Evolutionary conservation across 805 yeast genomes (phyloP).

Genomic region (Osmozyma mogii): DNA sequence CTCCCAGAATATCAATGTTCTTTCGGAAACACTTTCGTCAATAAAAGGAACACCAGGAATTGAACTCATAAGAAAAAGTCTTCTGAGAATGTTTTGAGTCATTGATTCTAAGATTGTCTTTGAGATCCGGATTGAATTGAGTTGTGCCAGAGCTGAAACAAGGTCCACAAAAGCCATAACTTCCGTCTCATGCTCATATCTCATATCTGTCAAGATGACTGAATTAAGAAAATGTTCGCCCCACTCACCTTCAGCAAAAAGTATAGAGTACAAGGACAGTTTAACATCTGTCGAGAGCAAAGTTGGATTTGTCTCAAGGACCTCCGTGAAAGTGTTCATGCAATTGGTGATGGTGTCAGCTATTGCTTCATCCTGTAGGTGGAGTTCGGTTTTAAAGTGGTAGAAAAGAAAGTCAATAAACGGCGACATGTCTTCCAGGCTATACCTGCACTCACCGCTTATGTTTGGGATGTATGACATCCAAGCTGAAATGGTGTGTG

Average conservation of each 20-base stretch:
- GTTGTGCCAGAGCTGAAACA: slow-evolving; percentile 38
- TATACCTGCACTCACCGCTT: slow-evolving; percentile 25
- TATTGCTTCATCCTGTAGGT: slow-evolving; percentile 1
- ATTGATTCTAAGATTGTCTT: slow-evolving; percentile 27
- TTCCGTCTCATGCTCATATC: slow-evolving; percentile 24
- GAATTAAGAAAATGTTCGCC: slow-evolving; percentile 31
- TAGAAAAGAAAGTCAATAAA: slow-evolving; percentile 13
- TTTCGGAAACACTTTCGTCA: slow-evolving; percentile 48
- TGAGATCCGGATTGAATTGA: slow-evolving; percentile 38
- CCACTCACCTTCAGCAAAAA: slow-evolving; percentile 38
- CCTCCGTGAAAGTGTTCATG: slow-evolving; percentile 29
- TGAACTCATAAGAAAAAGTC: too few relatives aligned
- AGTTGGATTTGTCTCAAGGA: slow-evolving; percentile 38
- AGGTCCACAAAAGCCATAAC: slow-evolving; percentile 38
- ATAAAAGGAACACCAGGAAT: slow-evolving; percentile 49
- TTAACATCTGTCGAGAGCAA: slow-evolving; percentile 28
- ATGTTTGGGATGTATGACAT: slow-evolving; percentile 27
- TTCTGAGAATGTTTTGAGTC: slow-evolving; percentile 33
- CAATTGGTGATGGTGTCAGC: slow-evolving; percentile 19
- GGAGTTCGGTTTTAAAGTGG: slow-evolving; percentile 4
- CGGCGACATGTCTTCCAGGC: slow-evolving; percentile 8
- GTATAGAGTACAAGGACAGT: slow-evolving; percentile 18
- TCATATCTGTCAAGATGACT: slow-evolving; percentile 20
- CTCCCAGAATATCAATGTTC: slow-evolving; percentile 61
- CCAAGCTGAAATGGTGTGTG: slow-evolving; percentile 30